These are phyloP conservation scores for Botryotinia calthae DNA, from an alignment of 2,329 filamentous ascomycete genomes.

Conservation along the genomic window DNA sequence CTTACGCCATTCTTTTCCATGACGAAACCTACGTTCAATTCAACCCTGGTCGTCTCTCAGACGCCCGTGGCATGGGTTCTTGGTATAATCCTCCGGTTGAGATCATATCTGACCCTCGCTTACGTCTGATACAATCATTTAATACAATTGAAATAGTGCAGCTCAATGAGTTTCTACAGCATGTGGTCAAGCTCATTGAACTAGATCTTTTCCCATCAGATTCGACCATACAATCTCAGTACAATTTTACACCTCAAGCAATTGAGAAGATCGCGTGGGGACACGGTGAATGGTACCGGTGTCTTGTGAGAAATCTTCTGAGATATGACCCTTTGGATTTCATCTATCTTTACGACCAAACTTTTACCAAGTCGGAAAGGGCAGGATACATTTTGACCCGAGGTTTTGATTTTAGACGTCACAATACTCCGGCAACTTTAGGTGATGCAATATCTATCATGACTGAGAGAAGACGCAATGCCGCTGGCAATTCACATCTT, in stretches of 20 bases:
- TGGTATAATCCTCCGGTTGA: conserved; percentile 26
- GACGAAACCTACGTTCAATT: conserved; percentile 35
- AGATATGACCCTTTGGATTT: conserved; percentile 34
- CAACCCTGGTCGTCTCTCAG: conserved; percentile 22
- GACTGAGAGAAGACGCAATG: conserved; percentile 1
- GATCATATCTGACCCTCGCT: conserved; percentile 30
- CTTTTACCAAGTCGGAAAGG: conserved; percentile 34
- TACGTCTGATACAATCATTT: conserved; percentile 34
- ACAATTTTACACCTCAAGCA: conserved; percentile 29
- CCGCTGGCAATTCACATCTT: neutral
- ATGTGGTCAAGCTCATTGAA: conserved; percentile 34
- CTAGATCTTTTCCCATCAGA: conserved; percentile 37
- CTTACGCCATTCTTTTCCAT: conserved; percentile 37
- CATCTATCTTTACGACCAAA: conserved; percentile 35
- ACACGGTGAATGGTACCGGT: conserved; percentile 30
- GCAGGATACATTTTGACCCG: conserved; percentile 31
- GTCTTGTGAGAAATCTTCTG: conserved; percentile 32
- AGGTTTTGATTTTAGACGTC: conserved; percentile 26
- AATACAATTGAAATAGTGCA: conserved; percentile 34
- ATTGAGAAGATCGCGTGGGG: conserved; percentile 37
- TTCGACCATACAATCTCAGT: conserved; percentile 33
- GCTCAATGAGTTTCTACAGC: conserved; percentile 34
- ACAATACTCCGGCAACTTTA: conserved; percentile 34
- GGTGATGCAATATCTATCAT: conserved; percentile 3
- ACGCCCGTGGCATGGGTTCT: neutral